Evolutionary conservation across 2,329 filamentous ascomycete species (phyloP), one percentile per base, ranked within the genome.

Genomic region (Aspergillus spinulosporus): DNA sequence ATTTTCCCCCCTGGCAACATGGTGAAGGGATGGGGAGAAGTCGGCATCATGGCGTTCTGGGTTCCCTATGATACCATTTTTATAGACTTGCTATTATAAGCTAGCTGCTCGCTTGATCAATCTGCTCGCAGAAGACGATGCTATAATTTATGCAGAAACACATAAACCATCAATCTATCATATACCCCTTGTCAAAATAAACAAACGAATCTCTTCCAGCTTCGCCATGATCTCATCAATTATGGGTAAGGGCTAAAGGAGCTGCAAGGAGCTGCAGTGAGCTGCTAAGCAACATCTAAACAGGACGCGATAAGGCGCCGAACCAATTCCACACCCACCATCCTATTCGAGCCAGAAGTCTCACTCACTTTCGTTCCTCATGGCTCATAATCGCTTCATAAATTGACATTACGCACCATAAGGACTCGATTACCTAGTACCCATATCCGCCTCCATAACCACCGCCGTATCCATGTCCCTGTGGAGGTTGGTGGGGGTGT

Each of bases 391-490:
- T 21, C 21, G 21, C 44, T 46, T 34, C 44, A 14, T 46, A 29
- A 45, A 7, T 47, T 26, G 29, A 47, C 31, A 31, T 47, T 21
- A 47, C n/a, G n/a, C 44, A 26, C 15, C 21, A 36, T 12, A 49
- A 15, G 36, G 15, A 21, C 21, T 34, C n/a, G 9, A 21, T 6
- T 3, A 28, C 43, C 40, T 40, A 50, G 48, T 56, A 52, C 39
- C 44, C 15, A 6, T 58, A 49, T 1, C 52, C 52, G 9, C 56
- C 55, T 12, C 52, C 51, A 43, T 58, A 53, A 14, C 51, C 53
- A 36, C 49, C 45, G 3, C 51, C 37, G 12, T 57, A 32, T 50
- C 54, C 48, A n/a, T 49, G 46, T 3, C 52, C 52, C 5, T 54
- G 56, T n/a, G 40, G 45, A 49, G 54, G 29, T 37, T 51, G 21